Evolutionary conservation across 192 early-diverging fungal species (phyloP).

Genomic region (Gryganskiella cystojenkinii): DNA sequence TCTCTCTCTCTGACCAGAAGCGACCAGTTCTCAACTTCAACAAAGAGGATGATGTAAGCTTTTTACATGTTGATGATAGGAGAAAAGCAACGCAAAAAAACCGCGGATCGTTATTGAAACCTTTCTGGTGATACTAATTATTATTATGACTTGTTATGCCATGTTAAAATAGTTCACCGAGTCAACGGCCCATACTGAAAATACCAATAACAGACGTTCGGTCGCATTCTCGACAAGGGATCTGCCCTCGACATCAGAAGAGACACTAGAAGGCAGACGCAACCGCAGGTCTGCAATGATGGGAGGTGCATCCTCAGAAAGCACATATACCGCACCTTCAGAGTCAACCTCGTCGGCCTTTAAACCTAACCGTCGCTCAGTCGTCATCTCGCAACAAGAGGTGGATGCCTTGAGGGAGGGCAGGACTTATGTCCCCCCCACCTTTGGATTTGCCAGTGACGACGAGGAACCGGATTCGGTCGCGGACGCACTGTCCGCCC

Average conservation of each 20-base stretch:
- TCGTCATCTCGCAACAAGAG: constrained; percentile 41
- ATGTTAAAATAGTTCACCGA: neutral
- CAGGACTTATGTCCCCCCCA: constrained; percentile 11
- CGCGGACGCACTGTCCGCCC: constrained; percentile 34
- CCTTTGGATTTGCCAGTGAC: constrained; percentile 23
- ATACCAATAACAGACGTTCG: constrained; percentile 26
- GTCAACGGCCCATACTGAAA: constrained; percentile 1
- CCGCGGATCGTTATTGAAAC: too few species aligned
- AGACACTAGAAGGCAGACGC: constrained; percentile 10
- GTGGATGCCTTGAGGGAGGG: constrained; percentile 44
- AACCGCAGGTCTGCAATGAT: neutral
- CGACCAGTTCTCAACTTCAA: constrained; percentile 29
- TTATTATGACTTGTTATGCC: too few species aligned
- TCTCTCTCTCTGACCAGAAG: constrained; percentile 43
- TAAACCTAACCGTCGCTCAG: constrained; percentile 41
- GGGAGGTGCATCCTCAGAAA: neutral
- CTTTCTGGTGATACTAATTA: too few species aligned
- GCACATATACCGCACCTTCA: neutral
- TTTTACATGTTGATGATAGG: neutral
- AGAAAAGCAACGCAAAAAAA: too few species aligned
- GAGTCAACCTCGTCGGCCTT: neutral
- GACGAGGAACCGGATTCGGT: constrained; percentile 37
- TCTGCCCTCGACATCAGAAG: constrained; percentile 1
- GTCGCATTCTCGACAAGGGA: constrained; percentile 18
- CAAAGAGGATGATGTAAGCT: constrained; percentile 48